Evolutionary conservation across 148 eudicot genomes (phyloP).

Genomic region (Arbutus unedo): DNA sequence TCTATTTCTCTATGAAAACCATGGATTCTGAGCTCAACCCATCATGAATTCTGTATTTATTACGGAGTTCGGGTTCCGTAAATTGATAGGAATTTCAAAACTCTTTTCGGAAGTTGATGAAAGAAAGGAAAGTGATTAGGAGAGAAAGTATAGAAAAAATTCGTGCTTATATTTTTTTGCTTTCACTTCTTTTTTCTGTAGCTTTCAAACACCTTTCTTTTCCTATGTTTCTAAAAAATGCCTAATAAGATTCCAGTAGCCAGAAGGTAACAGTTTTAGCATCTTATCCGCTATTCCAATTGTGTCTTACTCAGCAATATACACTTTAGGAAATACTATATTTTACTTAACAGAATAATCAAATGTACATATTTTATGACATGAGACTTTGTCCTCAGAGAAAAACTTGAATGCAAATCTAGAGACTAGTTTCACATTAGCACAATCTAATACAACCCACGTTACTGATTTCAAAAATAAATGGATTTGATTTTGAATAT

Average conservation of each 20-base stretch:
- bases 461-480: no score
- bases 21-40: background rate
- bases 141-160: no score
- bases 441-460: background rate
- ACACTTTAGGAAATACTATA: background rate
- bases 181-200: no score
- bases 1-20: background rate
- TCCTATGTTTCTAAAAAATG: no score
- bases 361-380: background rate
- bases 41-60: background rate
- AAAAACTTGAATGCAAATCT: conserved; percentile 26
- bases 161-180: no score
- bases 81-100: no score
- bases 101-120: no score
- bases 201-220: no score
- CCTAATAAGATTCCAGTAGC: background rate
- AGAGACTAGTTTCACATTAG: background rate
- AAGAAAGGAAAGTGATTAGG: no score
- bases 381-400: background rate
- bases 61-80: no score
- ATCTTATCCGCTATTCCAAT: background rate
- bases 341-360: background rate
- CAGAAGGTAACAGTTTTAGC: background rate
- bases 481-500: no score
- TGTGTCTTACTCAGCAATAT: conserved; percentile 9